Base-by-base conservation (phyloP, 1,139 yeast genomes). In the Blastobotrys buckinghamii region DNA sequence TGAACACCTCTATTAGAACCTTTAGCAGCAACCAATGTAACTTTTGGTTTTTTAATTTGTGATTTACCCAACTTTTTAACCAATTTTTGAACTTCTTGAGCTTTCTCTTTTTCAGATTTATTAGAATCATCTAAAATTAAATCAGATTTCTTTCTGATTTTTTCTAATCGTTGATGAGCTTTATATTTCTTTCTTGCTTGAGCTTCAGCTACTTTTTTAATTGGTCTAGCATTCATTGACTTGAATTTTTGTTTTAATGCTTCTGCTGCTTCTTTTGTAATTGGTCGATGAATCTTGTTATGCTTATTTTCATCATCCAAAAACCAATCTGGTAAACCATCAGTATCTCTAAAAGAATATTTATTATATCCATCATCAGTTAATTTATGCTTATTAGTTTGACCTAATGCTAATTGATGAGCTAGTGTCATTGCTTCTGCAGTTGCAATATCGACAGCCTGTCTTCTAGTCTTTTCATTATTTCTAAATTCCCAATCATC, bases 341-440 rank as follows among this genome's bases (percentile, higher is more conserved):
- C 97, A 45, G 73, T 76, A 61, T 92, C 97, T 58, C 97, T 78
- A 77, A 92, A 90, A 1, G 97, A 82, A 59, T 88, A 87, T 66
- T 88, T 80, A 67, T 92, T 88, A 67, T 85, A 86, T 33, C 97
- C 96, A 60, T 92, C 97, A 60, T 89, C 90, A 22, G 87, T 73
- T 53, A 92, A 73, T 59, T 90, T 95, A 59, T 86, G 82, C 66
- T 84, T 89, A 47, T 82, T 79, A 71, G 76, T 85, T 60, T 86
- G 89, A 2, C 97, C 96, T 32, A 88, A 69, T 0, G 98, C 98
- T 44, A 94, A 76, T 68, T 92, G 90, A 64, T 94, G 99, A 0
- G 98, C 98, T 61, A 92, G 73, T 0, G 98, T 92, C 98, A 94
- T 94, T 6, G 97, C 97, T 66, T 89, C 95, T 1, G 86, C 95